A percentile compares a stretch with the other conserved stretches of the same genome.
phyloP scores from a whole-genome alignment of 2,329 filamentous ascomycete genomes.

The Claviceps africana region DNA sequence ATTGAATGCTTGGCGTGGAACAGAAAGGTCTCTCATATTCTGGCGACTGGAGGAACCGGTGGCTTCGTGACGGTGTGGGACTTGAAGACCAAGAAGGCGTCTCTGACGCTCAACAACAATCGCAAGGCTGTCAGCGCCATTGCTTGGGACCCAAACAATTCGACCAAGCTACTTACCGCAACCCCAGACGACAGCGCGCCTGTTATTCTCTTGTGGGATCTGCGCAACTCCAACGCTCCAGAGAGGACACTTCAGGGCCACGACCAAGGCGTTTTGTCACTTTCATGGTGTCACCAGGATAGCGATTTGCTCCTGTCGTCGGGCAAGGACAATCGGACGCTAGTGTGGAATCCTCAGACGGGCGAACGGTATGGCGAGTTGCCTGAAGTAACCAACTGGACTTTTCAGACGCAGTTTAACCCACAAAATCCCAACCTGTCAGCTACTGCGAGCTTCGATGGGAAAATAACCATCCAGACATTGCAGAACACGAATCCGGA shows the following conservation, averaged over 20 bases:
- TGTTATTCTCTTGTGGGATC: constrained; percentile 82
- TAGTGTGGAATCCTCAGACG: constrained; percentile 92
- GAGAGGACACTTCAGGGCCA: constrained; percentile 84
- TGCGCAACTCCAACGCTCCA: constrained; percentile 90
- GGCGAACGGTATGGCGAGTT: constrained; percentile 83
- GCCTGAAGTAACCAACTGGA: constrained; percentile 98
- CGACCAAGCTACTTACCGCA: constrained; percentile 86
- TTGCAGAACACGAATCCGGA: constrained; percentile 84
- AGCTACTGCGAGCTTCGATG: constrained; percentile 92
- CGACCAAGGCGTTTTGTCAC: constrained; percentile 79
- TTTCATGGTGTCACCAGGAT: constrained; percentile 93
- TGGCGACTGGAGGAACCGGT: constrained; percentile 83
- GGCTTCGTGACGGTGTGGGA: constrained; percentile 99
- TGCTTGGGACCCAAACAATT: constrained; percentile 91
- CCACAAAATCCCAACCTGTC: constrained; percentile 84
- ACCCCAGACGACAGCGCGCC: constrained; percentile 82
- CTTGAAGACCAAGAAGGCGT: constrained; percentile 94
- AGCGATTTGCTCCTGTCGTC: constrained; percentile 78
- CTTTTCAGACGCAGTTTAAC: constrained; percentile 88
- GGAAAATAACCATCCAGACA: constrained; percentile 87
- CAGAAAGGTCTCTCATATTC: constrained; percentile 89
- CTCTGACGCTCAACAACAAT: constrained; percentile 86
- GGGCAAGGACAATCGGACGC: constrained; percentile 89
- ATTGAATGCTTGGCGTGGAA: constrained; percentile 98
- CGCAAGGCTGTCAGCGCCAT: constrained; percentile 90